Evolutionary conservation across 495 filamentous ascomycete genomes (phyloP).

Genomic region (Recurvomyces mirabilis): DNA sequence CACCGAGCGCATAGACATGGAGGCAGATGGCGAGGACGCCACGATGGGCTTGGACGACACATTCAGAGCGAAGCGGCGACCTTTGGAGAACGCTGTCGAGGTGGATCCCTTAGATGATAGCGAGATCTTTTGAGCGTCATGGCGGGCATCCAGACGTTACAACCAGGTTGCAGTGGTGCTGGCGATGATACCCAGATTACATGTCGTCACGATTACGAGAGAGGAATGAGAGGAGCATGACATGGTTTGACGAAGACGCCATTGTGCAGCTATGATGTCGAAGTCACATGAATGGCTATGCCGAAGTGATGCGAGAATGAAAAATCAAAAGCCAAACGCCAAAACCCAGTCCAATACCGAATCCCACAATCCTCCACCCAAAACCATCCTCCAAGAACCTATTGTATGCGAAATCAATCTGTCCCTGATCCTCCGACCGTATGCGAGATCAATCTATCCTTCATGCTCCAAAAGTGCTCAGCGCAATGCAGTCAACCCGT

Average conservation of each 20-base stretch:
- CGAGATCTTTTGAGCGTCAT: conserved; percentile 12
- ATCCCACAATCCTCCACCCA: background rate
- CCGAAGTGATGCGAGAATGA: too few relatives aligned
- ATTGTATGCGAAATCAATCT: background rate
- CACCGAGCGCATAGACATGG: conserved; percentile 13
- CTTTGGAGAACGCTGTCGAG: background rate
- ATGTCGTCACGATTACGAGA: background rate
- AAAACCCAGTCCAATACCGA: background rate
- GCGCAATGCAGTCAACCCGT: too few relatives aligned
- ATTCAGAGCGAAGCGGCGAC: conserved; percentile 23
- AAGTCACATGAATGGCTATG: too few relatives aligned
- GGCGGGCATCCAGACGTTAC: background rate
- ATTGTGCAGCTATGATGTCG: too few relatives aligned
- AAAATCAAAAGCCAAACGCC: background rate
- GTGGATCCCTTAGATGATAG: conserved; percentile 17
- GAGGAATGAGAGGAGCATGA: background rate
- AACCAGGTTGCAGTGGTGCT: background rate
- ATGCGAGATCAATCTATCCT: too few relatives aligned
- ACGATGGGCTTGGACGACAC: conserved; percentile 25
- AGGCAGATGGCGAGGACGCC: conserved; percentile 12
- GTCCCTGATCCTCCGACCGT: background rate
- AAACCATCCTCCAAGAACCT: background rate
- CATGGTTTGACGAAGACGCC: background rate
- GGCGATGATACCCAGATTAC: background rate
- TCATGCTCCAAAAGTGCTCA: too few relatives aligned